These are phyloP conservation scores for Misopates orontium DNA, from an alignment of 257 asterid species.

Conservation along the genomic window DNA sequence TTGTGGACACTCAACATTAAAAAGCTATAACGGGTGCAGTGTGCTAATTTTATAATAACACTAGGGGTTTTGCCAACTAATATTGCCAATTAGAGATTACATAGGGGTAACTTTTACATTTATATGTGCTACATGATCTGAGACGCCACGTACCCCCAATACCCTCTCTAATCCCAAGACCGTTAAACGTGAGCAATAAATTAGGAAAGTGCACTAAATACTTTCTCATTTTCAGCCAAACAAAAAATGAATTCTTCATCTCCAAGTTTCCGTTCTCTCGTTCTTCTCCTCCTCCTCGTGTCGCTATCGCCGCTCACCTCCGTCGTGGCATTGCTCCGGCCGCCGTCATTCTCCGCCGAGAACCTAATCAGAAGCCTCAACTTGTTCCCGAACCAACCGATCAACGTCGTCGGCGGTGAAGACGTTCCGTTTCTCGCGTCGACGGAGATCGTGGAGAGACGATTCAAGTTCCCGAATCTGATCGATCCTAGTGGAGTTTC, in stretches of 20 bases:
- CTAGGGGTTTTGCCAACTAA: too few relatives aligned
- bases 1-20: too few relatives aligned
- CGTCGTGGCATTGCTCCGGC: slow-evolving; percentile 51
- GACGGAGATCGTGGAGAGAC: slow-evolving; percentile 71
- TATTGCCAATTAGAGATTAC: too few relatives aligned
- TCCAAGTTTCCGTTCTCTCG: slow-evolving; percentile 26
- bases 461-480: slow-evolving; percentile 56
- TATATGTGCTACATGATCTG: too few relatives aligned
- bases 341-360: slow-evolving; percentile 54
- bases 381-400: slow-evolving; percentile 58
- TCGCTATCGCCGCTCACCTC: slow-evolving; percentile 31
- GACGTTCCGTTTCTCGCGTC: slow-evolving; percentile 32
- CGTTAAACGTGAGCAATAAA: too few relatives aligned
- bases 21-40: too few relatives aligned
- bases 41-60: too few relatives aligned
- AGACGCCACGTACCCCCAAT: too few relatives aligned
- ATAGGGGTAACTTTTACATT: too few relatives aligned
- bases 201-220: background rate
- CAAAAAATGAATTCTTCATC: slow-evolving; percentile 36
- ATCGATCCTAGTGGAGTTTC: slow-evolving; percentile 51
- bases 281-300: slow-evolving; percentile 31
- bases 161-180: too few relatives aligned
- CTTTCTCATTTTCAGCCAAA: background rate
- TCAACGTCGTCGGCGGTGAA: slow-evolving; percentile 44
- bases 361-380: slow-evolving; percentile 68